Base-by-base conservation (phyloP, 2,329 filamentous ascomycete genomes). In the Colletotrichum sp. region DNA sequence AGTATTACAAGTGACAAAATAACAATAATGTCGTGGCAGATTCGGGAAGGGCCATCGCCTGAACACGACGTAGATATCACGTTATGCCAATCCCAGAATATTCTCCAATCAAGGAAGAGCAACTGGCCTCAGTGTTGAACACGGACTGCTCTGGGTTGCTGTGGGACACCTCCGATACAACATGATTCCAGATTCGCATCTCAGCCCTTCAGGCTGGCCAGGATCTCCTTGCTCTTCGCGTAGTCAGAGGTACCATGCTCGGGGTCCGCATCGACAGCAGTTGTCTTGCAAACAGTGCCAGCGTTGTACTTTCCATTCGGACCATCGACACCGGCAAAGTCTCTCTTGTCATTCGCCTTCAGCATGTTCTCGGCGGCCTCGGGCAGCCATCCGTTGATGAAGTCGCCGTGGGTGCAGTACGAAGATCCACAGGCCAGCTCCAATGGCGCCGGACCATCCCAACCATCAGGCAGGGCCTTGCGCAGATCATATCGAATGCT, bases 401-500 rank as follows among this genome's bases (percentile, higher is more conserved):
- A 88, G 78, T 89, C 87, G 5, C 87, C 87, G 77, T 89, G 87
- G 8, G 81, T 82, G 82, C 85, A 86, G 78, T 82, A 88, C 0
- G 84, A 83, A 15, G 80, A 77, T 1, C 85, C 86, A 72, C 84
- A 87, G 0, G 87, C 82, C 1, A 88, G 83, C 81, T 87, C 84
- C 24, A 88, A 73, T 0, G 87, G 87, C 2, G 87, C 83, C 0
- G 80, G 81, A 59, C 87, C 87, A 34, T 77, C 82, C 87, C 87
- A 89, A 26, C 87, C 87, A 59, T 85, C 80, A 5, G 87, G 85
- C 12, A 89, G 78, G 1, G 80, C 81, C 52, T 84, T 85, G 63
- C 86, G 84, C 6, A 87, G 78, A 72, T 89, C 87, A 78, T 87
- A 89, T 39, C 87, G 86, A 74, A 88, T 86, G 55, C 83, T 85